Percentiles rank a stretch among this genome's conserved stretches.
phyloP scores from a whole-genome alignment of 345 rosid species.

The thale cress (Arabidopsis thaliana) region TAIR10.1 NC_003070.9:9521501-9522000 shows the following conservation, averaged over 20 bases:
- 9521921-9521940: slow-evolving; percentile 47
- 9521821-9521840: slow-evolving; percentile 49
- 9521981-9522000: slow-evolving; percentile 42
- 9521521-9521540: slow-evolving; percentile 41
- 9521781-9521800: background rate
- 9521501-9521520: slow-evolving; percentile 56
- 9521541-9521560: background rate
- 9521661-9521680: slow-evolving; percentile 50
- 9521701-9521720: slow-evolving; percentile 41
- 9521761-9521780: background rate
- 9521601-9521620: background rate
- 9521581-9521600: background rate
- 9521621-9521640: too few species aligned
- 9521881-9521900: slow-evolving; percentile 42
- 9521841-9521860: slow-evolving; percentile 47
- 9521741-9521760: slow-evolving; percentile 10
- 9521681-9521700: slow-evolving; percentile 45
- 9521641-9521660: slow-evolving; percentile 51
- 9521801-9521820: background rate
- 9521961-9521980: slow-evolving; percentile 44
- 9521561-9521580: background rate
- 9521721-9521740: slow-evolving; percentile 16
- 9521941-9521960: slow-evolving; percentile 43
- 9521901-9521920: slow-evolving; percentile 50
- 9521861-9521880: slow-evolving; percentile 42